Evolutionary conservation across 495 filamentous ascomycete genomes (phyloP), one percentile per base, ranked within the genome.

Genomic region (Hypoxylon fuscum): DNA sequence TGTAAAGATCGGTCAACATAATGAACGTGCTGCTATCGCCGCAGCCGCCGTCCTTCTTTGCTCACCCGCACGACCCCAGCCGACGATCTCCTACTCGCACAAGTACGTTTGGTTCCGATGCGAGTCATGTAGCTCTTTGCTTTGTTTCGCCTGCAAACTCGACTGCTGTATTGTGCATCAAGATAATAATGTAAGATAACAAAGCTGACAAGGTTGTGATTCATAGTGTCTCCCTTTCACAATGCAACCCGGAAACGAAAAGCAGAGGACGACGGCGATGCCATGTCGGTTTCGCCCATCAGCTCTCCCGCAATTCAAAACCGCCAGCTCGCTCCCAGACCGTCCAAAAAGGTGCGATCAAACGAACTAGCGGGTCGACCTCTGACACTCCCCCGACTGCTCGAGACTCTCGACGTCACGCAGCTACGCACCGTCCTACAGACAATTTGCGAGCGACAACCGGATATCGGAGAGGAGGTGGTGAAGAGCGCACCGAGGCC

Each of bases 361-460:
- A 84, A 83, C 66, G 92, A 94, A 65, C 72, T 91, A 55, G 79
- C 84, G 15, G 94, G 93, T 20, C 83, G 92, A 47, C 90, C 95
- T 55, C 84, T 98, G 12, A 73, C 89, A 7, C 84, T 98, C 6
- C 82, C 91, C 42, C 88, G 95, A 49, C 83, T 97, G 3, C 83
- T 98, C 50, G 93, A 98, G 77, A 97, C 95, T 0, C 83, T 98
- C 27, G 90, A 93, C 68, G 87, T 85, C 25, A 85, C 90, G 64
- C 90, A 93, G 49, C 78, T 98, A 64, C 85, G 95, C 53, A 84
- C 83, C 15, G 86, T 97, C 0, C 84, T 98, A 8, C 90, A 92
- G 61, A 88, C 87, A 31, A 89, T 98, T 65, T 96, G 92, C 77
- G 88, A 95, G 61, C 87, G 90, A 67, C 92, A 97, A 74, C 92